These are phyloP conservation scores for Cyclospora cayetanensis DNA, from an alignment of 169 alveolate genomes.

Conservation along the genomic window DNA sequence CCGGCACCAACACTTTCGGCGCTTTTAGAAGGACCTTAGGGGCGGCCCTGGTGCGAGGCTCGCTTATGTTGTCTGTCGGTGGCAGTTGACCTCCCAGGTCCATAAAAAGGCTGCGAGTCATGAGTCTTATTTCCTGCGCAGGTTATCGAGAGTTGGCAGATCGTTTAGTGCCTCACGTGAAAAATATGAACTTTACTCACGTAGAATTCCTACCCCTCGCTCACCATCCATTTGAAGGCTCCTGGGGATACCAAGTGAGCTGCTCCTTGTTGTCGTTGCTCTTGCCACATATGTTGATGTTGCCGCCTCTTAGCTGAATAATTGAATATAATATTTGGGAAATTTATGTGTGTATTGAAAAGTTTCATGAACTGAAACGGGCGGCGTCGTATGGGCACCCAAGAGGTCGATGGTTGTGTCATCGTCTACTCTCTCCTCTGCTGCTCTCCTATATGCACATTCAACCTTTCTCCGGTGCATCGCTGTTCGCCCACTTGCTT, in stretches of 20 bases:
- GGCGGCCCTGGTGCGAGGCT: no score
- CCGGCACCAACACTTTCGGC: no score
- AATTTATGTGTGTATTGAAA: no score
- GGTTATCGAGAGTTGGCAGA: conserved; percentile 81
- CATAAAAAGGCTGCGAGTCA: no score
- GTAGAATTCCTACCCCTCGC: conserved; percentile 84
- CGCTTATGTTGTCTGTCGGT: background rate
- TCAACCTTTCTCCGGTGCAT: no score
- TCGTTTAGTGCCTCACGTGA: conserved; percentile 78
- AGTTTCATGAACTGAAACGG: no score
- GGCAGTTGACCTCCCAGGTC: background rate
- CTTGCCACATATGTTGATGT: background rate
- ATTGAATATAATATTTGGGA: no score
- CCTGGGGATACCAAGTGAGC: conserved; percentile 82
- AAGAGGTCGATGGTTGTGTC: background rate
- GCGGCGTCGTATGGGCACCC: background rate
- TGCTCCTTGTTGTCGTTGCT: background rate
- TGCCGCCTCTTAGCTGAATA: no score
- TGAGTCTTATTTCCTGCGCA: background rate
- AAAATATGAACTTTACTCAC: conserved; percentile 79
- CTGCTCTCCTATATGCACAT: background rate
- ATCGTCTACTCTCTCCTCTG: background rate
- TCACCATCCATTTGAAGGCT: conserved; percentile 84
- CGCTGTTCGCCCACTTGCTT: no score
- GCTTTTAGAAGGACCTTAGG: no score